Conservation (phyloP, 1,284 basidiomycete species). For the Ustilago tritici region DNA sequence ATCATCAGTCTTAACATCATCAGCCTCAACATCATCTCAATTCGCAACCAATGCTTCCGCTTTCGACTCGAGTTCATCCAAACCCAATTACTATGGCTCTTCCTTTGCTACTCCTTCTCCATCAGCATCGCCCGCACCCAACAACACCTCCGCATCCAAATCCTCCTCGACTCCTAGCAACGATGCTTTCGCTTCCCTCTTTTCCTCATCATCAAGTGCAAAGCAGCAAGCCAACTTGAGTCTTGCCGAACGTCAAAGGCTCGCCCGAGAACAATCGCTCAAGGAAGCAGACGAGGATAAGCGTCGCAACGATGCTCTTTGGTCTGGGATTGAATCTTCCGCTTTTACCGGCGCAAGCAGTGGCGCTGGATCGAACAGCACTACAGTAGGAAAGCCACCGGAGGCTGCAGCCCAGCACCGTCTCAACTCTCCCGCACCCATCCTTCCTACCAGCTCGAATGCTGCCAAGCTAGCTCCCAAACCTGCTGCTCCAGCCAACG, state of each 20-base stretch:
- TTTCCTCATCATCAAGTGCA: constrained; percentile 38
- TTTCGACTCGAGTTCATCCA: constrained; percentile 10
- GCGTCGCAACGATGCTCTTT: constrained; percentile 40
- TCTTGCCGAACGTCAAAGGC: constrained; percentile 40
- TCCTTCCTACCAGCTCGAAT: neutral
- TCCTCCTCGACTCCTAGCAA: constrained; percentile 3
- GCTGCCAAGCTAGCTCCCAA: constrained; percentile 8
- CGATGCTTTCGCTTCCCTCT: constrained; percentile 63
- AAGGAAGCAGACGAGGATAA: constrained; percentile 23
- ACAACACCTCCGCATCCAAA: constrained; percentile 12
- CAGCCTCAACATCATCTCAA: constrained; percentile 14
- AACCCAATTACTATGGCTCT: constrained; percentile 33
- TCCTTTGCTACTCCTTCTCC: constrained; percentile 11
- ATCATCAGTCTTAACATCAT: neutral
- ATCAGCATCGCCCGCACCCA: constrained; percentile 12
- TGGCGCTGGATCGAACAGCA: neutral
- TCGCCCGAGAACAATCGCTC: constrained; percentile 27
- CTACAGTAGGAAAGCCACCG: neutral
- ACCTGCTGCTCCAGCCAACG: constrained; percentile 10
- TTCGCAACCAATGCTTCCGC: constrained; percentile 13
- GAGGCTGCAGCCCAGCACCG: constrained; percentile 6
- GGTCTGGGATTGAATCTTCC: constrained; percentile 42
- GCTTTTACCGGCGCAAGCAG: constrained; percentile 11
- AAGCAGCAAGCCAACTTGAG: constrained; percentile 33
- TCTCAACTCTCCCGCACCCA: constrained; percentile 21